phyloP scores from a whole-genome alignment of 2,329 filamentous ascomycete genomes.

The Ascochyta pisi region DNA sequence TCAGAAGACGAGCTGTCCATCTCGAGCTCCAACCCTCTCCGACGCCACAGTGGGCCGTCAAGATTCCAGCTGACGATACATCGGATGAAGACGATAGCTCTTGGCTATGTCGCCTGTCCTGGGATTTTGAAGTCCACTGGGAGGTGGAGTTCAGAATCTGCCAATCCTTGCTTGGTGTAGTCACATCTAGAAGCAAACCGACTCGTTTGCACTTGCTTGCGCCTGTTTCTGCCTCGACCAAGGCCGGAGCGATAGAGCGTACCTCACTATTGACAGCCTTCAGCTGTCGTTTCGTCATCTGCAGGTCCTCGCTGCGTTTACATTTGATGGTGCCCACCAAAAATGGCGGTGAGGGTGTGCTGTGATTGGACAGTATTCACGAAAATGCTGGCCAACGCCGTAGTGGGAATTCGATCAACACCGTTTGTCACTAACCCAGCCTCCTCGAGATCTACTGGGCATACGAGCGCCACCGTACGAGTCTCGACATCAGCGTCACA shows the following conservation, averaged over 20 bases:
- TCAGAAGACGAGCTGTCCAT: slow-evolving; percentile 3
- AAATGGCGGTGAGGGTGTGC: slow-evolving; percentile 45
- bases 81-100: slow-evolving; percentile 12
- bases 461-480: slow-evolving; percentile 16
- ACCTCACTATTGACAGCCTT: slow-evolving; percentile 11
- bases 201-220: slow-evolving; percentile 3
- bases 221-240: neutral
- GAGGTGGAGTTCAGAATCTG: slow-evolving; percentile 21
- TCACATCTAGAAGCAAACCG: slow-evolving; percentile 8
- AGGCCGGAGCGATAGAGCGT: neutral
- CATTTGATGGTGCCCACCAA: slow-evolving; percentile 27
- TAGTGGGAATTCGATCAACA: slow-evolving; percentile 27
- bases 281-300: slow-evolving; percentile 33
- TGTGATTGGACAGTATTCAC: slow-evolving; percentile 38
- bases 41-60: slow-evolving; percentile 30
- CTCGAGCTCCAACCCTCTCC: slow-evolving; percentile 9
- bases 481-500: slow-evolving; percentile 15
- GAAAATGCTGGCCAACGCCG: slow-evolving; percentile 33
- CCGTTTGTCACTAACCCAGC: slow-evolving; percentile 29
- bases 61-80: slow-evolving; percentile 29
- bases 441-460: slow-evolving; percentile 23
- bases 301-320: slow-evolving; percentile 33
- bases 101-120: slow-evolving; percentile 20
- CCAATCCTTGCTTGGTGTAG: slow-evolving; percentile 16
- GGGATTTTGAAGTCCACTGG: slow-evolving; percentile 15